Conservation (phyloP, 169 alveolate genomes). For the Eimeria sp. region DNA sequence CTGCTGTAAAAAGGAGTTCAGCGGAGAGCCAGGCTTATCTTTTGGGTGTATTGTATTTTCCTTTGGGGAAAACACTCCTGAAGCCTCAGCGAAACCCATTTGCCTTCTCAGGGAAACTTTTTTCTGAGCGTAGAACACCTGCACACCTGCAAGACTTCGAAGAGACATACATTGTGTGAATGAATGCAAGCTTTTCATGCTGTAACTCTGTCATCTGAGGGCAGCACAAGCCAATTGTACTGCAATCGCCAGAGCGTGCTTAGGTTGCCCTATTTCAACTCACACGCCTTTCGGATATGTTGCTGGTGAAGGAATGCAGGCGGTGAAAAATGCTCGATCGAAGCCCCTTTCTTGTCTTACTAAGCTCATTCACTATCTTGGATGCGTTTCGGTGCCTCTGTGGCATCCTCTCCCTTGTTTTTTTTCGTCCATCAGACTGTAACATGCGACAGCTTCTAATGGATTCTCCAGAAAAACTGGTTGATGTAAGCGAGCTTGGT, state of each 20-base stretch:
- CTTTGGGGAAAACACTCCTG: background rate
- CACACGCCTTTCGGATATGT: background rate
- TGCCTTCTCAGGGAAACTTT: background rate
- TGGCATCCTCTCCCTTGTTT: background rate
- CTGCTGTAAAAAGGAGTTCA: background rate
- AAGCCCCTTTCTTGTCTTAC: background rate
- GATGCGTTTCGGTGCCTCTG: background rate
- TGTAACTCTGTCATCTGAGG: background rate
- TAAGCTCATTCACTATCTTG: too few species aligned
- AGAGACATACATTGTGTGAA: background rate
- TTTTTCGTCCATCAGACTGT: background rate
- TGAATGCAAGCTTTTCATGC: background rate
- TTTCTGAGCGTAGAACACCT: background rate
- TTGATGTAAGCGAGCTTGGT: background rate
- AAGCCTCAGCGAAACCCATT: background rate
- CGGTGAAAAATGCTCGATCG: background rate
- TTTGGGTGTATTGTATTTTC: too few species aligned
- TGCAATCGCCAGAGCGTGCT: background rate
- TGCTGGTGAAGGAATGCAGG: background rate
- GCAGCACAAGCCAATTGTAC: background rate
- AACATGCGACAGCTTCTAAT: constrained; percentile 60
- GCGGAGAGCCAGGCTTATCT: background rate
- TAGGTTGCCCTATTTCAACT: background rate
- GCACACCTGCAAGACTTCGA: background rate
- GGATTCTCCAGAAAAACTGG: constrained; percentile 16